Percentiles rank a stretch among this genome's conserved stretches.
Conservation (phyloP, 768 basidiomycete species). For the Kwoniella botswanensis region DNA sequence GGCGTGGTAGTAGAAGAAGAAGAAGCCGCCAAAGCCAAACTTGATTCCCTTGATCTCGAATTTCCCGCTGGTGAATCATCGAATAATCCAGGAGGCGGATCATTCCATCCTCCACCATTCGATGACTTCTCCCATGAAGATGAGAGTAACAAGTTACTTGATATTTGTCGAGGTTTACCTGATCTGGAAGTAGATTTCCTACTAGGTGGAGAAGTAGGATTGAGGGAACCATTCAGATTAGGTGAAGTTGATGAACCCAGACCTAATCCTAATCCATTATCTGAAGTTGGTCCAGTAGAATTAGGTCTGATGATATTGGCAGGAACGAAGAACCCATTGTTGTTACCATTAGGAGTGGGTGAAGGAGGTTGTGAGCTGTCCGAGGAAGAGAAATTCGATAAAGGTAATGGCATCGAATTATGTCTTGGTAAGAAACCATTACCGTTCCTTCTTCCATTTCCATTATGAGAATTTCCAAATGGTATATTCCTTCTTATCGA, state of each 20-base stretch:
- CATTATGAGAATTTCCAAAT: neutral
- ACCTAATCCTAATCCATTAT: slow-evolving; percentile 4
- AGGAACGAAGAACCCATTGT: slow-evolving; percentile 14
- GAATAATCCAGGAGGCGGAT: slow-evolving; percentile 37
- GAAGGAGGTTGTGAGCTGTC: slow-evolving; percentile 13
- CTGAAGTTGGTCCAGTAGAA: slow-evolving; percentile 2
- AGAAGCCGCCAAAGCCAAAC: neutral
- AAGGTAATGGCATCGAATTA: slow-evolving; percentile 18
- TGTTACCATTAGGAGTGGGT: slow-evolving; percentile 1
- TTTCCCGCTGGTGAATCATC: neutral
- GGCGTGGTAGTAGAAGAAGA: slow-evolving; percentile 1
- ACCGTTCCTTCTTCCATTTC: neutral
- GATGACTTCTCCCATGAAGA: neutral
- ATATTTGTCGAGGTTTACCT: slow-evolving; percentile 26
- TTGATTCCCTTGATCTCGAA: slow-evolving; percentile 21
- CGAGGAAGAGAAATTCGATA: slow-evolving; percentile 9
- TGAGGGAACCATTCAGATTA: neutral
- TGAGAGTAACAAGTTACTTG: slow-evolving; percentile 3
- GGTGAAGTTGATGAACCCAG: slow-evolving; percentile 2
- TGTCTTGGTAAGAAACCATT: slow-evolving; percentile 20
- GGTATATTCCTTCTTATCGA: slow-evolving; percentile 5
- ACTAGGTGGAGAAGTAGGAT: slow-evolving; percentile 19
- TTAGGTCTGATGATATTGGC: slow-evolving; percentile 4
- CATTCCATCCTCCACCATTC: slow-evolving; percentile 52
- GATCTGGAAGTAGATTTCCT: slow-evolving; percentile 10